These are phyloP conservation scores for Yarrowia deformans DNA, from an alignment of 805 yeast genomes.

Conservation along the genomic window DNA sequence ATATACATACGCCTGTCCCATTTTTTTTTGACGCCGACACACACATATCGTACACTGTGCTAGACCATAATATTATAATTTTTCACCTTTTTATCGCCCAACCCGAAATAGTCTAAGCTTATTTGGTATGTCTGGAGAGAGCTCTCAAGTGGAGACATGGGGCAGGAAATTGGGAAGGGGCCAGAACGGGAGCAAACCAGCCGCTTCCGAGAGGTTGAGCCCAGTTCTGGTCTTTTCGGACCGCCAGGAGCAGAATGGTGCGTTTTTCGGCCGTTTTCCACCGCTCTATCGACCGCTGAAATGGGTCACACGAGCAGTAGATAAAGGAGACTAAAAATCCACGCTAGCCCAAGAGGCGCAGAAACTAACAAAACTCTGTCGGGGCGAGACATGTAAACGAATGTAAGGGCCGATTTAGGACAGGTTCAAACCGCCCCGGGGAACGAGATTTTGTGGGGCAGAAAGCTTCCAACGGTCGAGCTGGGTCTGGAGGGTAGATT, in stretches of 20 bases:
- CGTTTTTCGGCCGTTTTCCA: neutral
- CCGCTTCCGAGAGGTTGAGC: neutral
- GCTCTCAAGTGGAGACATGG: neutral
- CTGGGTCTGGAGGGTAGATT: neutral
- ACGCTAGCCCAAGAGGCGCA: conserved; percentile 2
- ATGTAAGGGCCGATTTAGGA: conserved; percentile 1
- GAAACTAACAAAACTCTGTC: neutral
- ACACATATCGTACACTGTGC: too few relatives aligned
- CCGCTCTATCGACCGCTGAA: too few relatives aligned
- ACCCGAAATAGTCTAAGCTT: neutral
- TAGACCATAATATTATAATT: neutral
- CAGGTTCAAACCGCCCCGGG: neutral
- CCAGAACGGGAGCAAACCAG: too few relatives aligned
- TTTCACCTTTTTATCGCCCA: neutral
- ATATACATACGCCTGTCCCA: neutral
- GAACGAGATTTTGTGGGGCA: neutral
- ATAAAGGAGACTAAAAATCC: conserved; percentile 22
- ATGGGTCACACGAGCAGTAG: conserved; percentile 25
- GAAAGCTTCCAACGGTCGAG: too few relatives aligned
- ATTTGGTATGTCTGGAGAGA: neutral
- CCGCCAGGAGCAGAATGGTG: neutral
- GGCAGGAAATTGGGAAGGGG: too few relatives aligned
- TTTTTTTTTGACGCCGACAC: too few relatives aligned
- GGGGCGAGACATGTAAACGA: conserved; percentile 6
- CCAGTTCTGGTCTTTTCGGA: neutral